Evolutionary conservation across 2,329 filamentous ascomycete species (phyloP).

Genomic region (Cryoendolithus antarcticus): DNA sequence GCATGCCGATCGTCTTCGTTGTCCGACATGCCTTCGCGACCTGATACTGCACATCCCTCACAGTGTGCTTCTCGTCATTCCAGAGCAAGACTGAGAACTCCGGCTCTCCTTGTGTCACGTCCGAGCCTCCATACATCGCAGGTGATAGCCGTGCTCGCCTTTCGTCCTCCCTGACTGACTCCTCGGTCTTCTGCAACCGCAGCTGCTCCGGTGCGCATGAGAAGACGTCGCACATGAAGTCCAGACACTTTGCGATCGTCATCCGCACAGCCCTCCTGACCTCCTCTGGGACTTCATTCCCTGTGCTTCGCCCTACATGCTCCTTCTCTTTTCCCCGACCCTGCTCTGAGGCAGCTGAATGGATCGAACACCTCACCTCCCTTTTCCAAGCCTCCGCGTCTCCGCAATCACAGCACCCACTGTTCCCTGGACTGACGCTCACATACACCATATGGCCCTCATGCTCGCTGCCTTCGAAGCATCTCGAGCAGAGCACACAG

Average conservation of each 20-base stretch:
- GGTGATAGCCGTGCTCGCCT: constrained; percentile 55
- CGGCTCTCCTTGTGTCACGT: constrained; percentile 24
- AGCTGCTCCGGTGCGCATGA: constrained; percentile 96
- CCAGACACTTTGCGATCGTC: constrained; percentile 74
- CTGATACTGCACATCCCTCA: constrained; percentile 79
- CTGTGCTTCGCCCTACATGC: constrained; percentile 20
- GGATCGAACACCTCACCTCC: constrained; percentile 85
- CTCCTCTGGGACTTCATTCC: constrained; percentile 52
- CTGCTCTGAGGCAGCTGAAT: constrained; percentile 42
- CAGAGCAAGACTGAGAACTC: constrained; percentile 82
- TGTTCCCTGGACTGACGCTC: constrained; percentile 76
- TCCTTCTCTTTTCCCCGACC: constrained; percentile 8
- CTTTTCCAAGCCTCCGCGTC: constrained; percentile 88
- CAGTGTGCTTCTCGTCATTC: constrained; percentile 98
- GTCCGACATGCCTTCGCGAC: constrained; percentile 79
- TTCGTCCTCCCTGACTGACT: constrained; percentile 74
- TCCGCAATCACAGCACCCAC: constrained; percentile 93
- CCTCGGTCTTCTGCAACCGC: constrained; percentile 68
- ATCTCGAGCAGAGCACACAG: constrained; percentile 84
- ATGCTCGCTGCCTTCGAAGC: constrained; percentile 92
- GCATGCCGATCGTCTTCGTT: constrained; percentile 53
- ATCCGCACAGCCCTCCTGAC: constrained; percentile 66
- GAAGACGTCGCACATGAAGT: constrained; percentile 95
- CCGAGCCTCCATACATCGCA: constrained; percentile 28
- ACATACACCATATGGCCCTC: constrained; percentile 86